Evolutionary conservation across 78 protist species (phyloP), one percentile per base, ranked within the genome.

Genomic region (Acrasis kona): DNA sequence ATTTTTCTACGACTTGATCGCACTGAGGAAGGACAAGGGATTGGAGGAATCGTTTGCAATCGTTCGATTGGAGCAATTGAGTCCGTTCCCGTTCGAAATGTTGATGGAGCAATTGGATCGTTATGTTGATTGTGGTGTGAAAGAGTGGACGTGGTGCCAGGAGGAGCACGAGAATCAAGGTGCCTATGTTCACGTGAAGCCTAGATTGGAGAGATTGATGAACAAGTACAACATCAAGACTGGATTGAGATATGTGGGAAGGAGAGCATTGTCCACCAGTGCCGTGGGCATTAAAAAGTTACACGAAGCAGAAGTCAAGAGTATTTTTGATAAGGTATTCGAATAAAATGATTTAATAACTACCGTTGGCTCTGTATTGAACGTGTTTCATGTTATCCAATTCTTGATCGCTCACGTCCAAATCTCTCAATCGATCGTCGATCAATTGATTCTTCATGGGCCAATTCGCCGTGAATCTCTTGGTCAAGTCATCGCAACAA

Each of bases 151-250:
- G 35, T 89, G 90, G 90, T 79, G 74, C n/a, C 98, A 94, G 83
- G 98, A 94, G 68, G 98, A 94, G 83, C 96, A 92, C 28, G 84
- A 84, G 75, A 92, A 92, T 69, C 42, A 72, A 76, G 97, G 97
- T 64, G 90, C 95, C 0, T 90, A 91, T 90, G 4, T 75, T 5
- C 88, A 90, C 32, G 91, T 87, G 37, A 74, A 74, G 39, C 88
- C 95, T n/a, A 82, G 96, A 67, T 65, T 83, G 19, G 71, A 67
- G 12, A 30, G 19, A 30, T 19, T 67, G 19, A 19, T 30, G 34
- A 35, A 65, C 5, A 69, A 67, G 19, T 67, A 12, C 28, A 12
- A 19, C 12, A 19, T 67, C 66, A 19, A 67, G n/a, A 50, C 19
- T 19, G n/a, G n/a, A n/a, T 19, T 67, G 19, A 19, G 19, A 19